phyloP scores from a whole-genome alignment of 1,284 basidiomycete species.

The Leucoagaricus sp. region DNA sequence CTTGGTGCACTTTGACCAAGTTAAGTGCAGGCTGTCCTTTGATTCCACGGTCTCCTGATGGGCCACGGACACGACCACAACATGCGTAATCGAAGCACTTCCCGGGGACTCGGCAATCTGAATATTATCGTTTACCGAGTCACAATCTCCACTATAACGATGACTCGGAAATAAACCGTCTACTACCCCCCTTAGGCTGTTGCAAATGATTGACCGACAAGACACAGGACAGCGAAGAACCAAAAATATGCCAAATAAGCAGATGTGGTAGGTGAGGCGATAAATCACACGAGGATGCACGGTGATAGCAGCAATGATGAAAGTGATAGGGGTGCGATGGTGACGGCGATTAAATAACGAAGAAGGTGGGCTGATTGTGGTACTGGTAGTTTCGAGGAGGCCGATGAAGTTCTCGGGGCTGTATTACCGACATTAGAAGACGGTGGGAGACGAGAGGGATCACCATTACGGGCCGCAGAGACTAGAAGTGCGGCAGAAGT shows the following conservation, averaged over 20 bases:
- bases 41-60: not conserved
- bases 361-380: not conserved
- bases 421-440: not conserved
- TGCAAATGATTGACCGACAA: no score
- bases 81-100: slow-evolving; percentile 10
- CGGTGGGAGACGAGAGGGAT: slow-evolving; percentile 10
- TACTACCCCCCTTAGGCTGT: no score
- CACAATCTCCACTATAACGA: not conserved
- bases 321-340: slow-evolving; percentile 2
- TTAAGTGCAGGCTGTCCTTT: not conserved
- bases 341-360: slow-evolving; percentile 4
- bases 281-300: slow-evolving; percentile 1
- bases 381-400: not conserved
- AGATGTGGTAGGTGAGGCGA: no score
- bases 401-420: slow-evolving; percentile 1
- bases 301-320: not conserved
- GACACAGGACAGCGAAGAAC: not conserved
- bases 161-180: not conserved
- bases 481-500: slow-evolving; percentile 18
- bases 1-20: not conserved
- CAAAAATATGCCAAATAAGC: no score
- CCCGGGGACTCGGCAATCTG: not conserved
- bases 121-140: not conserved
- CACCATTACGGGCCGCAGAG: slow-evolving; percentile 24
- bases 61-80: slow-evolving; percentile 3